A percentile compares a stretch with the other conserved stretches of the same genome.
phyloP scores from a whole-genome alignment of 192 early-diverging fungal species.

The Lunasporangiospora selenospora region DNA sequence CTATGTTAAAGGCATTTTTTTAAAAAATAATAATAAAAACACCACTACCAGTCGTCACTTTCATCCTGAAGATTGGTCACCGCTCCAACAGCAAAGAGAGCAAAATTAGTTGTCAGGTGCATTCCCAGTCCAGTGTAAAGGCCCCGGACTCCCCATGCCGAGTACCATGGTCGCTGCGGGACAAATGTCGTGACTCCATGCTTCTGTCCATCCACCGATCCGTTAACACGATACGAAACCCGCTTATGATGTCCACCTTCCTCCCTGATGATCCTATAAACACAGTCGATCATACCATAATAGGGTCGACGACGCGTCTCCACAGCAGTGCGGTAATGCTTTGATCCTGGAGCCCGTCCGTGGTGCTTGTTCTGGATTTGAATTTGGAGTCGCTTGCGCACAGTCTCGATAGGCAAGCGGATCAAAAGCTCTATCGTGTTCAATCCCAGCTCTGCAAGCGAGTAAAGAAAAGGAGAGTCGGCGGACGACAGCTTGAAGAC shows the following conservation, averaged over 20 bases:
- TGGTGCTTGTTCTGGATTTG: slow-evolving; percentile 59
- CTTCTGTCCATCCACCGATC: slow-evolving; percentile 11
- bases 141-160: slow-evolving; percentile 71
- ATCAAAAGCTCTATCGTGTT: slow-evolving; percentile 78
- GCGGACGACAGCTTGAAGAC: slow-evolving; percentile 65
- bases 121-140: slow-evolving; percentile 77
- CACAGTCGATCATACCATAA: slow-evolving; percentile 72
- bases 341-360: slow-evolving; percentile 39
- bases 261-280: slow-evolving; percentile 76
- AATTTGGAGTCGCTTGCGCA: slow-evolving; percentile 83
- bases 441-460: slow-evolving; percentile 68
- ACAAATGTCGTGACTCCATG: slow-evolving; percentile 4
- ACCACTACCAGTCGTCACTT: slow-evolving; percentile 40
- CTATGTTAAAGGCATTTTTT: too few relatives aligned
- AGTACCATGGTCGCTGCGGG: slow-evolving; percentile 41
- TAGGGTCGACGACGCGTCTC: slow-evolving; percentile 74
- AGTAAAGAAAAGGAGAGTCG: slow-evolving; percentile 75
- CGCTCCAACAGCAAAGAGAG: slow-evolving; percentile 68
- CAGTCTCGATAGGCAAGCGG: slow-evolving; percentile 87
- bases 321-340: slow-evolving; percentile 69
- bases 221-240: slow-evolving; percentile 20
- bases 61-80: slow-evolving; percentile 68
- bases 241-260: slow-evolving; percentile 66
- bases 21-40: too few relatives aligned
- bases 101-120: slow-evolving; percentile 66